A percentile compares a stretch with the other conserved stretches of the same genome.
Conservation (phyloP, 2,329 filamentous ascomycete genomes). For the Colletotrichum musicola region DNA sequence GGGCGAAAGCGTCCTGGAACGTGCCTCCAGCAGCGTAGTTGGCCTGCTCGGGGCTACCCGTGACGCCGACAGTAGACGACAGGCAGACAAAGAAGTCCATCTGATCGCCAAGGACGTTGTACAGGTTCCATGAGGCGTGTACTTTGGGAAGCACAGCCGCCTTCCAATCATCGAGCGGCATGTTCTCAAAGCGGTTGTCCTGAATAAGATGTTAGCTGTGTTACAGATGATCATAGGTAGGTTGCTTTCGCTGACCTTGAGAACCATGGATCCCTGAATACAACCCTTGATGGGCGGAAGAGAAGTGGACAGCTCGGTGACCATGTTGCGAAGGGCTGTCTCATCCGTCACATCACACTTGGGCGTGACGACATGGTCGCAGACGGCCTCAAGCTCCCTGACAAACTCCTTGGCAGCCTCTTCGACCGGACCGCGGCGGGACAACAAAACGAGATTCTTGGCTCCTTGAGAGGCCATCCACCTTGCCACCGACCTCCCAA, state of each 20-base stretch:
- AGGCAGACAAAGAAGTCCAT: slow-evolving; percentile 53
- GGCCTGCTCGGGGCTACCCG: slow-evolving; percentile 51
- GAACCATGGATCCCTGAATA: slow-evolving; percentile 41
- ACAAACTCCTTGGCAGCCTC: slow-evolving; percentile 40
- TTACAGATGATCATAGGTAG: background rate
- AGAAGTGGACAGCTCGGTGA: slow-evolving; percentile 4
- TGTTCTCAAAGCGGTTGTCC: slow-evolving; percentile 38
- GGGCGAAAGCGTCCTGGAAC: slow-evolving; percentile 57
- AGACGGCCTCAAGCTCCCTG: slow-evolving; percentile 18
- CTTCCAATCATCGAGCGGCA: slow-evolving; percentile 39
- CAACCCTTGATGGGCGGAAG: slow-evolving; percentile 36
- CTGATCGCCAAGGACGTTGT: slow-evolving; percentile 46
- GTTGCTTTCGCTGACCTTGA: slow-evolving; percentile 38
- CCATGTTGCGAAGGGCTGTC: slow-evolving; percentile 1
- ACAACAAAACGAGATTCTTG: slow-evolving; percentile 46
- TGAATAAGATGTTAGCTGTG: background rate
- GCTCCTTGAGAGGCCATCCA: slow-evolving; percentile 47
- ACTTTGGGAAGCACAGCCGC: slow-evolving; percentile 49
- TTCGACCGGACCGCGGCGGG: slow-evolving; percentile 43
- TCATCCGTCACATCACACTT: slow-evolving; percentile 40
- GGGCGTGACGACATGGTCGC: slow-evolving; percentile 34
- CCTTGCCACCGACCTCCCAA: slow-evolving; percentile 41
- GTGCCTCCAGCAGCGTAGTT: slow-evolving; percentile 60
- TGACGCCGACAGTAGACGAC: slow-evolving; percentile 46
- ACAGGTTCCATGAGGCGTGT: slow-evolving; percentile 46